These are phyloP conservation scores for Starmerella scarabaei DNA, from an alignment of 805 yeast species.

Conservation along the genomic window DNA sequence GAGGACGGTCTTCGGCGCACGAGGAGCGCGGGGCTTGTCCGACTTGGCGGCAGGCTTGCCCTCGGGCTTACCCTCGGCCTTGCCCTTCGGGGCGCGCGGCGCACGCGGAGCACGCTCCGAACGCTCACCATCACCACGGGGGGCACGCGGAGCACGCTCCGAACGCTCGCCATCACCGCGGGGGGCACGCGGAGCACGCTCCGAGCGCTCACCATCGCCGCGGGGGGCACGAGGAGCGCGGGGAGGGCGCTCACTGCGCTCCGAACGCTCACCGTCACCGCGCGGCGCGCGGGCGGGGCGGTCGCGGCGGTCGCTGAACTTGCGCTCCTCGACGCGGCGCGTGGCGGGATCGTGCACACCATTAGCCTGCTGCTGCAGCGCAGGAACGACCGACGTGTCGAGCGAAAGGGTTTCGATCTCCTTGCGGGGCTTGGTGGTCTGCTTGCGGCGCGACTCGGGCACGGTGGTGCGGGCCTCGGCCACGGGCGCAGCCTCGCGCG, in stretches of 20 bases:
- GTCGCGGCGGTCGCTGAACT: constrained; percentile 2
- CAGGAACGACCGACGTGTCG: constrained; percentile 21
- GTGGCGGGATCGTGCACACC: constrained; percentile 5
- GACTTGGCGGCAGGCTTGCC: constrained; percentile 18
- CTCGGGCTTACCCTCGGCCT: constrained; percentile 15
- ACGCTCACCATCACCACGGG: constrained; percentile 23
- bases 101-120: neutral
- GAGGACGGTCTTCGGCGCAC: constrained; percentile 15
- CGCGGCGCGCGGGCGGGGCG: constrained; percentile 9
- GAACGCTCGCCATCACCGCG: constrained; percentile 1
- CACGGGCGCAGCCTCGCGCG: constrained; percentile 42
- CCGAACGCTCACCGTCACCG: constrained; percentile 21
- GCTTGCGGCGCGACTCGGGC: constrained; percentile 49
- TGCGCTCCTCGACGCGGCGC: constrained; percentile 34
- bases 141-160: neutral
- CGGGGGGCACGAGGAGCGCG: constrained; percentile 27
- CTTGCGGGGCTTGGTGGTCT: constrained; percentile 63
- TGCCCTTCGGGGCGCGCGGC: constrained; percentile 9
- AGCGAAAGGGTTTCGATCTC: constrained; percentile 47
- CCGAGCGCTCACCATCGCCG: constrained; percentile 22
- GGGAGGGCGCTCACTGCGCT: constrained; percentile 19
- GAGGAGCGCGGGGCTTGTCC: constrained; percentile 8
- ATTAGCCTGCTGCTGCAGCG: constrained; percentile 2
- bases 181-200: constrained; percentile 18
- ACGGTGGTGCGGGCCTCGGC: constrained; percentile 35